Evolutionary conservation across 2,329 filamentous ascomycete species (phyloP).

Genomic region (Colletotrichum navitas): DNA sequence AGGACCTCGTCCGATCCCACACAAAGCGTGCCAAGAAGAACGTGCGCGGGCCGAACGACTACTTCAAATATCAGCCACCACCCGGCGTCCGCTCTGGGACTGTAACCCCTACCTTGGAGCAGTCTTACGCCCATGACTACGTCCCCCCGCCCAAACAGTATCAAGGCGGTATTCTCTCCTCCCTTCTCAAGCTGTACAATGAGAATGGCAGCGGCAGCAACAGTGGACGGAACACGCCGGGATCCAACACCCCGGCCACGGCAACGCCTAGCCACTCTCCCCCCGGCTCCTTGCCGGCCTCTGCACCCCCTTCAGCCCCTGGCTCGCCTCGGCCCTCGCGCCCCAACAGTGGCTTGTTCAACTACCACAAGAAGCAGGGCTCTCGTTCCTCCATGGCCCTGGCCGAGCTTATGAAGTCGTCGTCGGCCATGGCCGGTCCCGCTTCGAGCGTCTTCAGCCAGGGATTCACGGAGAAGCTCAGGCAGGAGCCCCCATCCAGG

Average conservation of each 20-base stretch:
- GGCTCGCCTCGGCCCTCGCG: constrained; percentile 50
- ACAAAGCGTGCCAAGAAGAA: constrained; percentile 47
- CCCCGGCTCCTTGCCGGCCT: constrained; percentile 55
- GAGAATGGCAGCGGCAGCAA: constrained; percentile 54
- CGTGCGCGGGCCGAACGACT: constrained; percentile 39
- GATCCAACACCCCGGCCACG: constrained; percentile 54
- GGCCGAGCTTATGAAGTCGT: constrained; percentile 66
- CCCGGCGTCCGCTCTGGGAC: constrained; percentile 51
- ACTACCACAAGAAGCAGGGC: constrained; percentile 56
- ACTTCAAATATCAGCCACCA: constrained; percentile 48
- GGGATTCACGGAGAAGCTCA: constrained; percentile 59
- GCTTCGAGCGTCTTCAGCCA: constrained; percentile 60
- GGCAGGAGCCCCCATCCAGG: constrained; percentile 52
- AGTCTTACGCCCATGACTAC: constrained; percentile 67
- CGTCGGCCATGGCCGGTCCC: constrained; percentile 64
- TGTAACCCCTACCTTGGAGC: constrained; percentile 56
- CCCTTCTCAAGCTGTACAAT: constrained; percentile 78
- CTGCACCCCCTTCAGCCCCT: constrained; percentile 44
- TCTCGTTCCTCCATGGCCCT: constrained; percentile 61
- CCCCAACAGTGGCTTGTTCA: constrained; percentile 56
- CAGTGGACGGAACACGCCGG: constrained; percentile 59
- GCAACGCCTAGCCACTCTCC: constrained; percentile 59
- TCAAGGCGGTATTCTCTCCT: constrained; percentile 79
- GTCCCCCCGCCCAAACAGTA: constrained; percentile 76
- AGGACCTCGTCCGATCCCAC: constrained; percentile 53